Conservation (phyloP, 1,284 basidiomycete species). For the Trichosporon ovoides region DNA sequence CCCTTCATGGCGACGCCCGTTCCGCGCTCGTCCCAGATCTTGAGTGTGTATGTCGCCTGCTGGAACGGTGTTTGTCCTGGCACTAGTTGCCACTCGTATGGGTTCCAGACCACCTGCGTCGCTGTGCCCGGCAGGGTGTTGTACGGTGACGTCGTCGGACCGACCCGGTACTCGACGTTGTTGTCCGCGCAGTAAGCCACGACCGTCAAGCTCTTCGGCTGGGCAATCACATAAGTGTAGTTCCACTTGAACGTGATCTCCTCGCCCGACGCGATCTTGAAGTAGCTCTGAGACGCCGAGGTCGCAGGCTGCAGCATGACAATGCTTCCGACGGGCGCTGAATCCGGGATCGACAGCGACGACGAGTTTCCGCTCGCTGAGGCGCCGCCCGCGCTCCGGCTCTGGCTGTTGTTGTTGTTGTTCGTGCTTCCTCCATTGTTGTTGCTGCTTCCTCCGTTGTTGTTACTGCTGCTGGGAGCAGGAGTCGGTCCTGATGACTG, state of each 20-base stretch:
- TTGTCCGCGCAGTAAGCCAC: constrained; percentile 71
- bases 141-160: constrained; percentile 58
- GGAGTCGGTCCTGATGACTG: neutral
- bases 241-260: constrained; percentile 90
- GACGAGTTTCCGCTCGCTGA: constrained; percentile 14
- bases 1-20: constrained; percentile 56
- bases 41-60: constrained; percentile 67
- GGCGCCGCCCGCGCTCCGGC: neutral
- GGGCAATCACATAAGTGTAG: constrained; percentile 53
- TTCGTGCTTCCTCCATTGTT: neutral
- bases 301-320: constrained; percentile 61
- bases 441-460: constrained; percentile 2
- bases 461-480: neutral
- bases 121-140: constrained; percentile 63
- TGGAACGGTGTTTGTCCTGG: constrained; percentile 64
- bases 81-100: constrained; percentile 60
- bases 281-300: constrained; percentile 69
- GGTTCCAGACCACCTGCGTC: constrained; percentile 72
- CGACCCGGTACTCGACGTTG: constrained; percentile 80
- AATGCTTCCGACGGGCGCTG: constrained; percentile 45
- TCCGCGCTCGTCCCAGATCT: constrained; percentile 74
- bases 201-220: constrained; percentile 69
- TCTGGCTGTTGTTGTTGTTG: neutral
- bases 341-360: constrained; percentile 41
- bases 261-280: constrained; percentile 73